Conservation (phyloP, 495 filamentous ascomycete genomes). For the Neohortaea acidophila region DNA sequence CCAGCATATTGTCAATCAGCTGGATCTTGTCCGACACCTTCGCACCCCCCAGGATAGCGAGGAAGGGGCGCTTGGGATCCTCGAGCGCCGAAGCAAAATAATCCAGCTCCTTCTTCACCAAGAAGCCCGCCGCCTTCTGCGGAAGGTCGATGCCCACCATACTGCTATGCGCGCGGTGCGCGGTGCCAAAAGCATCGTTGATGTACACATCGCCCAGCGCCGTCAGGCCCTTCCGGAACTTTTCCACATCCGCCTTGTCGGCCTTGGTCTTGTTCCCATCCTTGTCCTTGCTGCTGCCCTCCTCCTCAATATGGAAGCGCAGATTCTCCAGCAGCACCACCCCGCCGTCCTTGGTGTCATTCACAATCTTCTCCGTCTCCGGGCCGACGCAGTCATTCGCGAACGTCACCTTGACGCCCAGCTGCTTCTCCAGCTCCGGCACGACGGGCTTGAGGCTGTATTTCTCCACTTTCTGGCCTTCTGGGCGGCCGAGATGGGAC, state of each 20-base stretch:
- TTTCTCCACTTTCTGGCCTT: slow-evolving; percentile 78
- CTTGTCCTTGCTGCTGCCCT: slow-evolving; percentile 81
- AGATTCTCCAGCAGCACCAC: slow-evolving; percentile 93
- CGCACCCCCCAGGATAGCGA: slow-evolving; percentile 92
- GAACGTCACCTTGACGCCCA: slow-evolving; percentile 70
- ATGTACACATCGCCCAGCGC: slow-evolving; percentile 91
- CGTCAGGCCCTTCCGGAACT: slow-evolving; percentile 90
- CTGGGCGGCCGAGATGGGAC: slow-evolving; percentile 94
- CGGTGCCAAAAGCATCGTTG: slow-evolving; percentile 98
- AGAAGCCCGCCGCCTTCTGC: slow-evolving; percentile 90
- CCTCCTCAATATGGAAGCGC: slow-evolving; percentile 94
- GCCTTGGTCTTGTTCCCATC: slow-evolving; percentile 94
- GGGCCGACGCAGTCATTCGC: slow-evolving; percentile 81
- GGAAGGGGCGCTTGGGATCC: slow-evolving; percentile 83
- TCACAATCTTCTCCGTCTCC: slow-evolving; percentile 77
- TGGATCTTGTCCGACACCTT: slow-evolving; percentile 99
- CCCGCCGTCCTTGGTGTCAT: slow-evolving; percentile 65
- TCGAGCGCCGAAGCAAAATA: slow-evolving; percentile 98
- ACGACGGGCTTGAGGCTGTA: slow-evolving; percentile 90
- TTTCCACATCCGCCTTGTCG: slow-evolving; percentile 75
- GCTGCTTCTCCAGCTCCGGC: slow-evolving; percentile 76
- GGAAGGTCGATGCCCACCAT: slow-evolving; percentile 96
- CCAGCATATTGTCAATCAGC: slow-evolving; percentile 94
- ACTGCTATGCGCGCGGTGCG: slow-evolving; percentile 93
- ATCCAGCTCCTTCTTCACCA: slow-evolving; percentile 99